Conservation (phyloP, 2,329 filamentous ascomycete genomes). For the Setomelanomma holmii region DNA sequence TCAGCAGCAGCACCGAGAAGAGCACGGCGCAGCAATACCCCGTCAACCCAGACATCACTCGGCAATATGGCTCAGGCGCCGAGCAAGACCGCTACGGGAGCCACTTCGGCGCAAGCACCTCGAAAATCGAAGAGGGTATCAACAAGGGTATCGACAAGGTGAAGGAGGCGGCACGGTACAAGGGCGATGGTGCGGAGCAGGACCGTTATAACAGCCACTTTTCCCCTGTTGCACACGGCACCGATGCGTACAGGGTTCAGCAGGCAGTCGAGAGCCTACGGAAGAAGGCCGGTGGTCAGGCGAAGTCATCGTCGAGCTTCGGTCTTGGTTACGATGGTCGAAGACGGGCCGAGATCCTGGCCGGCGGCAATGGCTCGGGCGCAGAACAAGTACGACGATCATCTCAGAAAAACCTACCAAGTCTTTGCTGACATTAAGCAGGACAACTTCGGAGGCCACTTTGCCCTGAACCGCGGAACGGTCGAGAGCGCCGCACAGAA, state of each 20-base stretch:
- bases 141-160: conserved; percentile 28
- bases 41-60: conserved; percentile 31
- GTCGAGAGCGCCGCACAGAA: conserved; percentile 35
- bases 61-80: conserved; percentile 36
- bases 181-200: conserved; percentile 30
- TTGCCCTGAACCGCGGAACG: conserved; percentile 27
- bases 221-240: conserved; percentile 21
- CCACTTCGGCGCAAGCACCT: conserved; percentile 34
- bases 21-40: conserved; percentile 22
- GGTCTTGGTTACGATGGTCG: conserved; percentile 42
- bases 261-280: conserved; percentile 31
- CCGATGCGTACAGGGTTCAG: conserved; percentile 33
- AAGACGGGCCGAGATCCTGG: conserved; percentile 37
- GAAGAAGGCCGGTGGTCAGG: conserved; percentile 26
- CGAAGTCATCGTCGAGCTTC: conserved; percentile 27
- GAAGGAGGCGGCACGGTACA: conserved; percentile 18
- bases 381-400: conserved; percentile 42
- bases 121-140: conserved; percentile 27
- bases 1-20: conserved; percentile 33
- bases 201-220: conserved; percentile 38
- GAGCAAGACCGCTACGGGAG: conserved; percentile 42
- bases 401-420: not conserved
- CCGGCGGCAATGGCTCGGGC: conserved; percentile 34
- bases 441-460: conserved; percentile 42
- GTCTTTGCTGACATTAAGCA: conserved; percentile 16